Evolutionary conservation across 1,284 basidiomycete species (phyloP).

Genomic region (Apiotrichum sp.): DNA sequence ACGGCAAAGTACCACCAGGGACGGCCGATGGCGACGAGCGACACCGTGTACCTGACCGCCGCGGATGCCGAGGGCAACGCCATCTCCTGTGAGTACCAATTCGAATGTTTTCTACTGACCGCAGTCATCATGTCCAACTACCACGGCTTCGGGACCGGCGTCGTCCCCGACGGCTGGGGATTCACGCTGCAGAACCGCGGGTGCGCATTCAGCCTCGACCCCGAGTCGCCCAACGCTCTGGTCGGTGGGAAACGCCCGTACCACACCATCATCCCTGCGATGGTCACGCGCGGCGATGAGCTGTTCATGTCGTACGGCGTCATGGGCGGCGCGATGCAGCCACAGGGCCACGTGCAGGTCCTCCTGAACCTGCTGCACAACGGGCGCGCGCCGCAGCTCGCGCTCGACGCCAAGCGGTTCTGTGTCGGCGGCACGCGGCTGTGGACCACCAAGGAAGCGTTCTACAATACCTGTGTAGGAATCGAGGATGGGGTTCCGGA

Average conservation of each 20-base stretch:
- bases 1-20: constrained; percentile 59
- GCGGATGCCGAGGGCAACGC: constrained; percentile 84
- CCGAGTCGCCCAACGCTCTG: constrained; percentile 72
- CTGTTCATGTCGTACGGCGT: constrained; percentile 85
- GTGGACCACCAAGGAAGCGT: constrained; percentile 33
- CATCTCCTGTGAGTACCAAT: constrained; percentile 52
- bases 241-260: constrained; percentile 79
- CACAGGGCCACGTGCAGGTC: constrained; percentile 79
- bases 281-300: constrained; percentile 74
- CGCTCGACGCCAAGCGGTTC: constrained; percentile 80
- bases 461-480: constrained; percentile 69
- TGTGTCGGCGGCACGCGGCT: constrained; percentile 56
- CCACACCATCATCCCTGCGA: constrained; percentile 88
- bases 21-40: constrained; percentile 54
- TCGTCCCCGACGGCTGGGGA: constrained; percentile 80
- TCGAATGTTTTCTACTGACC: too few relatives aligned
- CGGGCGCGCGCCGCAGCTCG: constrained; percentile 57
- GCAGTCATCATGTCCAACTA: constrained; percentile 61
- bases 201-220: constrained; percentile 67
- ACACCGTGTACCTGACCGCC: constrained; percentile 86
- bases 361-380: constrained; percentile 52
- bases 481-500: constrained; percentile 73
- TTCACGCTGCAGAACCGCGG: constrained; percentile 92
- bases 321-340: constrained; percentile 92
- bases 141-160: constrained; percentile 52